Conservation (phyloP, 805 yeast species). For the Komagataella kurtzmanii region DNA sequence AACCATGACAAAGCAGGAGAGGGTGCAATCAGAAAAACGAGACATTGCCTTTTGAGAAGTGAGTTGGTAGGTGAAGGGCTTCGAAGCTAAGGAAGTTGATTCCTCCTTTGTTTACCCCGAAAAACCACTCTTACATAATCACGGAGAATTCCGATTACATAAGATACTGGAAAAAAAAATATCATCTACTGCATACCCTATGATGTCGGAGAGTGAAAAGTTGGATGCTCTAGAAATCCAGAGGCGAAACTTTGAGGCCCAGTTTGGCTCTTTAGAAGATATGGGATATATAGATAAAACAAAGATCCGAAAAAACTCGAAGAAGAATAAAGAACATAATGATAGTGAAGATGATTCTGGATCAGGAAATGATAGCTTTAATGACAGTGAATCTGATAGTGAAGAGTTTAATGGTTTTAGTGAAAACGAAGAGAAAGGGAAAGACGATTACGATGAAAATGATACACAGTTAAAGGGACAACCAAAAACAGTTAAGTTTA, state of each 20-base stretch:
- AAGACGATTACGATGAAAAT: constrained; percentile 7
- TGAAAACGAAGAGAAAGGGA: constrained; percentile 2
- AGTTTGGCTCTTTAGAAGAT: constrained; percentile 26
- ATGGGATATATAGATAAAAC: constrained; percentile 18
- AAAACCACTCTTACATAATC: not conserved
- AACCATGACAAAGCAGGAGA: not conserved
- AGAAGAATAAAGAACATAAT: not conserved
- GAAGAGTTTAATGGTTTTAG: not conserved
- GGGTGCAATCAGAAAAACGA: not conserved
- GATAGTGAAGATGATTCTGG: not conserved
- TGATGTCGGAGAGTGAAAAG: constrained; percentile 1
- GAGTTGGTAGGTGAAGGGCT: not conserved
- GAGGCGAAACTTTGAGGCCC: constrained; percentile 29
- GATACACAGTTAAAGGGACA: constrained; percentile 5
- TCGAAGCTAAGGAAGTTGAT: not conserved
- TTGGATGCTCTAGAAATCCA: constrained; percentile 21
- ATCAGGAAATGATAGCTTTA: not conserved
- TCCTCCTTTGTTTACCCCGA: too few relatives aligned
- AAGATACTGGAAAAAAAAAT: not conserved
- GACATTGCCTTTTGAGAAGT: not conserved
- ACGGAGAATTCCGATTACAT: not conserved
- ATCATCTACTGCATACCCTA: not conserved
- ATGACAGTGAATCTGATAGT: not conserved
- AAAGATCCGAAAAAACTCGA: not conserved
- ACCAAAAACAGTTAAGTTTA: constrained; percentile 26